Evolutionary conservation across 257 asterid genomes (phyloP).

Genomic region (Oldenlandia corymbosa): DNA sequence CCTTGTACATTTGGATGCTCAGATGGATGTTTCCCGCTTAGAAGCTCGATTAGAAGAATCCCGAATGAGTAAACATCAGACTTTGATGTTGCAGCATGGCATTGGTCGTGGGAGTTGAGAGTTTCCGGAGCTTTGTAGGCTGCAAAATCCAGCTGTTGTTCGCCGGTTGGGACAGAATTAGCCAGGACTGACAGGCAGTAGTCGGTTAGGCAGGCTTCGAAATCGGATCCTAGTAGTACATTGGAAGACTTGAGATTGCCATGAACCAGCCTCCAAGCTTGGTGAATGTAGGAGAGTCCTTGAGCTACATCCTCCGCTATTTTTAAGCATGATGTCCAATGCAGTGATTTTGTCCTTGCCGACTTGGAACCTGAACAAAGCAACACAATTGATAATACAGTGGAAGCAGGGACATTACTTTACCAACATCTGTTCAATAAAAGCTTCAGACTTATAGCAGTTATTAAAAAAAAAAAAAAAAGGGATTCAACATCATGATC

Average conservation of each 20-base stretch:
- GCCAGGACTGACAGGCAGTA: slow-evolving; percentile 59
- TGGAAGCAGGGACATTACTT: no score
- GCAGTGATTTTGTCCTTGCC: slow-evolving; percentile 79
- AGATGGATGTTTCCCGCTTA: slow-evolving; percentile 62
- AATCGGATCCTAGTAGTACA: slow-evolving; percentile 80
- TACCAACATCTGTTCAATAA: no score
- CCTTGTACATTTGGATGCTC: slow-evolving; percentile 39
- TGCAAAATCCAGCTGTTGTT: slow-evolving; percentile 35
- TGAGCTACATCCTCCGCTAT: slow-evolving; percentile 93
- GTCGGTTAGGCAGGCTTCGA: slow-evolving; percentile 85
- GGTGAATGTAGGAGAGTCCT: slow-evolving; percentile 90
- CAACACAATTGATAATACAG: no score
- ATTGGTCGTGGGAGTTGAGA: slow-evolving; percentile 25
- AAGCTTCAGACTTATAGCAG: no score
- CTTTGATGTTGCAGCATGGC: slow-evolving; percentile 43
- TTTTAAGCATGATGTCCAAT: slow-evolving; percentile 96
- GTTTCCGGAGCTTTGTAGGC: slow-evolving; percentile 68
- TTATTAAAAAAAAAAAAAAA: no score
- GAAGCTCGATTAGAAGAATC: slow-evolving; percentile 66
- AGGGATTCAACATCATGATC: no score
- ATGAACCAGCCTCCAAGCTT: slow-evolving; percentile 89
- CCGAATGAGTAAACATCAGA: slow-evolving; percentile 84
- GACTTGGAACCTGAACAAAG: slow-evolving; percentile 46
- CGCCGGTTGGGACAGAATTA: slow-evolving; percentile 22
- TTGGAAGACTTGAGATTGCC: slow-evolving; percentile 85